Evolutionary conservation across 1,139 yeast genomes (phyloP).

Genomic region (Geotrichum klebahnii): DNA sequence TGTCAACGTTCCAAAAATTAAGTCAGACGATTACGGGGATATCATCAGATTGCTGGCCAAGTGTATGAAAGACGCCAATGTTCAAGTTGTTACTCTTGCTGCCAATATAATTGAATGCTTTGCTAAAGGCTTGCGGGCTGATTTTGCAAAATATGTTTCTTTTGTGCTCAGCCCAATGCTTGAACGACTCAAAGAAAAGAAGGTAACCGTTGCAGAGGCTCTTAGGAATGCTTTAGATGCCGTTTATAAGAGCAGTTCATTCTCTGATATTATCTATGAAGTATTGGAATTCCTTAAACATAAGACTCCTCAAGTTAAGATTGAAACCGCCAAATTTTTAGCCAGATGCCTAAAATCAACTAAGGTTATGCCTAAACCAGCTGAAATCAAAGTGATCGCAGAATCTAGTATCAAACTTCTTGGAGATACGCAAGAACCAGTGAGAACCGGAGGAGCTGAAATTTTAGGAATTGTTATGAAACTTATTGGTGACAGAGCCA

Average conservation of each 20-base stretch:
- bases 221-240: slow-evolving; percentile 63
- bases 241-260: slow-evolving; percentile 44
- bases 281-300: slow-evolving; percentile 58
- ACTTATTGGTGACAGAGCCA: slow-evolving; percentile 67
- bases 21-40: slow-evolving; percentile 61
- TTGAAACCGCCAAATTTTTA: slow-evolving; percentile 62
- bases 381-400: slow-evolving; percentile 57
- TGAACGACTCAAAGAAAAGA: slow-evolving; percentile 86
- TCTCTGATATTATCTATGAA: slow-evolving; percentile 60
- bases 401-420: slow-evolving; percentile 56
- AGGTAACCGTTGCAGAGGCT: slow-evolving; percentile 70
- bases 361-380: slow-evolving; percentile 46
- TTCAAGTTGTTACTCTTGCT: slow-evolving; percentile 80
- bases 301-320: slow-evolving; percentile 80
- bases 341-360: slow-evolving; percentile 60
- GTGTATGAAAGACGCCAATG: slow-evolving; percentile 82
- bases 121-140: slow-evolving; percentile 60
- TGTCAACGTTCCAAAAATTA: slow-evolving; percentile 49
- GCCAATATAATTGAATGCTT: slow-evolving; percentile 62
- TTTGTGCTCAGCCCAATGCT: slow-evolving; percentile 59
- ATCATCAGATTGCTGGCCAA: slow-evolving; percentile 60
- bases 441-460: slow-evolving; percentile 74
- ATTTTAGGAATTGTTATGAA: slow-evolving; percentile 80
- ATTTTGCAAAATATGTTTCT: slow-evolving; percentile 53
- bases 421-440: slow-evolving; percentile 79